phyloP scores from a whole-genome alignment of 345 rosid species.

The Firmiana major region DNA sequence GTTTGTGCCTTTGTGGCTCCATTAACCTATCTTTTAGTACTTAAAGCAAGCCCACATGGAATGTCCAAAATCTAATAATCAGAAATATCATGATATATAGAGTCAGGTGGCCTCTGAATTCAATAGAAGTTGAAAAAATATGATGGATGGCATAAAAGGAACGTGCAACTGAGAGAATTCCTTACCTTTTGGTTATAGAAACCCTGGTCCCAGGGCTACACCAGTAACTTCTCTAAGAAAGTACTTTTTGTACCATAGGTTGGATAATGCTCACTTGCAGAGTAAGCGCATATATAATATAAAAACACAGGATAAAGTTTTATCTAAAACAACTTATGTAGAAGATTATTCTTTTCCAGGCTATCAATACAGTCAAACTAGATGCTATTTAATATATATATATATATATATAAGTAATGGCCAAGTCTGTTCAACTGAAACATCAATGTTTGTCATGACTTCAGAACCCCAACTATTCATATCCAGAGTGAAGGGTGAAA shows the following conservation, averaged over 20 bases:
- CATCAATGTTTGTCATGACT: not conserved
- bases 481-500: not conserved
- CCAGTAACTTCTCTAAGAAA: not conserved
- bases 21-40: not conserved
- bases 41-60: not conserved
- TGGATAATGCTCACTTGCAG: not conserved
- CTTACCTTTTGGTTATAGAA: not conserved
- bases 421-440: not conserved
- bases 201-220: not conserved
- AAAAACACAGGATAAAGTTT: not conserved
- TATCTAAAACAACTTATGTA: not conserved
- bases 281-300: not conserved
- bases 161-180: not conserved
- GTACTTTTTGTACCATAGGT: not conserved
- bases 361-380: not conserved
- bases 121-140: not conserved
- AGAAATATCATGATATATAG: not conserved
- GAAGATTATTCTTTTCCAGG: not conserved
- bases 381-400: not conserved
- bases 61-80: not conserved
- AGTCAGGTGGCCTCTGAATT: not conserved
- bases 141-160: not conserved
- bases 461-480: not conserved
- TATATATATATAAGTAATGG: not conserved
- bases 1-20: not conserved